Conservation (phyloP, 202 grass and related monocot species). For the Panicum hallii region DNA sequence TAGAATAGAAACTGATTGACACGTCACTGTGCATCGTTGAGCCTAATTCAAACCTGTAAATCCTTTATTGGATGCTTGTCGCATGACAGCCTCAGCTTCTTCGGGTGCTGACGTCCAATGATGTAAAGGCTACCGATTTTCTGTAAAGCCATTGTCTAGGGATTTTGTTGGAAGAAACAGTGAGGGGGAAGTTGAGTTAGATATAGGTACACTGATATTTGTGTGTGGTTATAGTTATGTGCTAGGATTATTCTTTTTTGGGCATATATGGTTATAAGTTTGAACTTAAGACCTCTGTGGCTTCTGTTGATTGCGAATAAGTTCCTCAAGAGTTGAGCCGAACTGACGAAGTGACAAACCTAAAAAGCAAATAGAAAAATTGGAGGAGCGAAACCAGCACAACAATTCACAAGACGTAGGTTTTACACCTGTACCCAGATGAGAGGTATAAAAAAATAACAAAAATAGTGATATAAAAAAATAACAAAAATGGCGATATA, state of each 20-base stretch:
- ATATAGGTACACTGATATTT: neutral
- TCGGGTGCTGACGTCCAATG: neutral
- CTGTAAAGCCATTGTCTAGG: slow-evolving; percentile 38
- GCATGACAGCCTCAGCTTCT: neutral
- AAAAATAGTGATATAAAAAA: too few species aligned
- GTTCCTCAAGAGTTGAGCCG: neutral
- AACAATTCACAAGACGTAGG: too few species aligned
- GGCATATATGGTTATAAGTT: neutral
- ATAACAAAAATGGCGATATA: too few species aligned
- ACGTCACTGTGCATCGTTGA: neutral
- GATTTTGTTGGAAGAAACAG: slow-evolving; percentile 7
- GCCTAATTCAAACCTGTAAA: slow-evolving; percentile 7
- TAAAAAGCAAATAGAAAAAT: too few species aligned
- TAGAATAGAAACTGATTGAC: slow-evolving; percentile 29
- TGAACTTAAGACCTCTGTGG: neutral
- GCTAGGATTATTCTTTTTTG: neutral
- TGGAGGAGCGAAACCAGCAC: too few species aligned
- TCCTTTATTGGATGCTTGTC: slow-evolving; percentile 34
- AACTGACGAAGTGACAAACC: too few species aligned
- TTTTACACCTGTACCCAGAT: too few species aligned
- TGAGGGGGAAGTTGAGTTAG: neutral
- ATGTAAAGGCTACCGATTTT: slow-evolving; percentile 18
- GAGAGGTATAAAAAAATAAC: too few species aligned
- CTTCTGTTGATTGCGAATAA: neutral
- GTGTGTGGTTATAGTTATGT: neutral